phyloP scores from a whole-genome alignment of 78 protist species.

The Planoprotostelium fungivorum region DNA sequence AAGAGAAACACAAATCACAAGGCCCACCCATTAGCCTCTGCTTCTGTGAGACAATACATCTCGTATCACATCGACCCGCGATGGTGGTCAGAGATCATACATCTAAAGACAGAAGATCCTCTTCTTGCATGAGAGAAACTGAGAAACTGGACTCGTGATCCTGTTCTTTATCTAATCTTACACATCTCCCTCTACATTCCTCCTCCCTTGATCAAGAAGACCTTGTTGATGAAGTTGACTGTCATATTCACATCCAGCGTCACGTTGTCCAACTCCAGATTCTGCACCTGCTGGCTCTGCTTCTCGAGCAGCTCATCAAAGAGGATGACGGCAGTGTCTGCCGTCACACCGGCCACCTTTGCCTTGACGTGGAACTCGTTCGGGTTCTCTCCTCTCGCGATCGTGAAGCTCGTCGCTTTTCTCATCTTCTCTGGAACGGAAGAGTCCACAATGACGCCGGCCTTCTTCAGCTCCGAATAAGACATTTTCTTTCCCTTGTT shows the following conservation, averaged over 20 bases:
- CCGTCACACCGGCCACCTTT: conserved; percentile 38
- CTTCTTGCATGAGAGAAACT: too few relatives aligned
- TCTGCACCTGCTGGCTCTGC: conserved; percentile 19
- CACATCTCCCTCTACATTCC: too few relatives aligned
- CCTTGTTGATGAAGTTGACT: conserved; percentile 48
- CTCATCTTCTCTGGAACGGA: conserved; percentile 33
- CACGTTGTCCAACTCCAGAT: conserved; percentile 28
- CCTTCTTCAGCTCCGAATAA: conserved; percentile 45
- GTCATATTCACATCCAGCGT: conserved; percentile 72
- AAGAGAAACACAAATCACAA: too few relatives aligned
- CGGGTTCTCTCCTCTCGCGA: background rate
- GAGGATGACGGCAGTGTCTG: conserved; percentile 17
- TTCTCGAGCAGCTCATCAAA: conserved; percentile 60
- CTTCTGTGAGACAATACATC: too few relatives aligned
- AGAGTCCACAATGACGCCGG: conserved; percentile 58
- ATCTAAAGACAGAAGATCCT: too few relatives aligned
- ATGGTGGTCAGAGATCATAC: too few relatives aligned
- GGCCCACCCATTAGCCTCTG: too few relatives aligned
- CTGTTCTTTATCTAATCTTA: too few relatives aligned
- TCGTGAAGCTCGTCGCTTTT: background rate
- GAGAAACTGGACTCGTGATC: too few relatives aligned
- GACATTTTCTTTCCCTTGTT: conserved; percentile 30
- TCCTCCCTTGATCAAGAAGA: too few relatives aligned
- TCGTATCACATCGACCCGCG: too few relatives aligned
- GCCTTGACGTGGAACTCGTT: conserved; percentile 57